Evolutionary conservation across 164 flowering plant species (phyloP).

Genomic region (Kingdonia uniflora): DNA sequence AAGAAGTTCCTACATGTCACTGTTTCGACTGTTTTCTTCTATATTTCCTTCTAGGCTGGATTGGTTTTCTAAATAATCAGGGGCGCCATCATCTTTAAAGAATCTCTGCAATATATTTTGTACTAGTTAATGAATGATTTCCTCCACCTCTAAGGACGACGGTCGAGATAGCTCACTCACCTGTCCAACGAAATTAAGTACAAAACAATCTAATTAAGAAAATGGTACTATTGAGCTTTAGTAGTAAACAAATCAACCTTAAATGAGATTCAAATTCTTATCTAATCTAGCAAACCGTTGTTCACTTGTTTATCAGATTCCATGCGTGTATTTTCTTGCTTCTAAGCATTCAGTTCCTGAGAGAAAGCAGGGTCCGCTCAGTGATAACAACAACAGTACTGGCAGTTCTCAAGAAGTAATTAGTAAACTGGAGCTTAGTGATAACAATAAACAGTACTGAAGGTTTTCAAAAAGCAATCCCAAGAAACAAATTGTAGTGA

Average conservation of each 20-base stretch:
- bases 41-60: conserved; percentile 13
- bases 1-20: conserved; percentile 34
- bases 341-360: conserved; percentile 57
- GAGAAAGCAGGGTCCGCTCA: conserved; percentile 11
- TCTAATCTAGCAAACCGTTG: conserved; percentile 61
- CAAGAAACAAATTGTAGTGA: too few species aligned
- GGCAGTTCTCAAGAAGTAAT: too few species aligned
- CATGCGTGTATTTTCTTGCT: conserved; percentile 34
- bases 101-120: conserved; percentile 37
- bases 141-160: conserved; percentile 69
- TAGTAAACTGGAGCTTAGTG: too few species aligned
- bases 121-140: conserved; percentile 67
- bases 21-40: conserved; percentile 17
- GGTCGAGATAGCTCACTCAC: conserved; percentile 69
- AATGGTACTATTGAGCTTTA: too few species aligned
- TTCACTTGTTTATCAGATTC: conserved; percentile 32
- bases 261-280: conserved; percentile 7
- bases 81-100: conserved; percentile 35
- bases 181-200: conserved; percentile 21
- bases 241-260: too few species aligned
- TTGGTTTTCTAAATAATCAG: conserved; percentile 23
- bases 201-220: background rate
- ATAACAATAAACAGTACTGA: too few species aligned
- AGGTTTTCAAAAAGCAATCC: too few species aligned
- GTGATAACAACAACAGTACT: background rate